Evolutionary conservation across 257 asterid genomes (phyloP).

Genomic region (Gardenia jasminoides): DNA sequence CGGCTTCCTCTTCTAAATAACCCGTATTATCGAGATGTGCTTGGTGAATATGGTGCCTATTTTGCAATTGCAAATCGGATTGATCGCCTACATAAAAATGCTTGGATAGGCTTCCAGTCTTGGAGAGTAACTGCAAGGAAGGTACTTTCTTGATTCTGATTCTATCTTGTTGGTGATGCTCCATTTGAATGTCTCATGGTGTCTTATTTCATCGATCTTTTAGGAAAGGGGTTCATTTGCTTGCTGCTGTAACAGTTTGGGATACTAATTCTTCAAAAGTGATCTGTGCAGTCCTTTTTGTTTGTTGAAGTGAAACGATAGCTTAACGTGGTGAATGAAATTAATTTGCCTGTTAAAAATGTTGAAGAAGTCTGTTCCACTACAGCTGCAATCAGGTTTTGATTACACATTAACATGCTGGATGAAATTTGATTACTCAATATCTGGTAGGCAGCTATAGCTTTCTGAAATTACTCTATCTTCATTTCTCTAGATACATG

Average conservation of each 20-base stretch:
- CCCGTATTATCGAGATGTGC: constrained; percentile 67
- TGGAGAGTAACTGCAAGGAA: constrained; percentile 90
- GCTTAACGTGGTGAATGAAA: background rate
- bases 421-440: no score
- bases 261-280: background rate
- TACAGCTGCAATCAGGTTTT: background rate
- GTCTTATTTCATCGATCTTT: background rate
- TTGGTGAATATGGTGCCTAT: constrained; percentile 88
- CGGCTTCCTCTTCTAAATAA: constrained; percentile 75
- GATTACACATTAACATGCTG: no score
- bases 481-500: background rate
- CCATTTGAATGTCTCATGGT: background rate
- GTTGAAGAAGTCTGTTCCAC: background rate
- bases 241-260: background rate
- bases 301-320: background rate
- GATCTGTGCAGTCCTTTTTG: background rate
- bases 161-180: constrained; percentile 7
- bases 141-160: constrained; percentile 37
- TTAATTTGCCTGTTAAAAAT: background rate
- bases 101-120: constrained; percentile 98
- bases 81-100: constrained; percentile 87
- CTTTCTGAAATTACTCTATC: background rate
- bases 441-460: background rate
- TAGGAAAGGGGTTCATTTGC: background rate
- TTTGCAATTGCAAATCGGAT: constrained; percentile 90